Base-by-base conservation (phyloP, 352 stramenopile species). In the Pythium apleroticum region DNA sequence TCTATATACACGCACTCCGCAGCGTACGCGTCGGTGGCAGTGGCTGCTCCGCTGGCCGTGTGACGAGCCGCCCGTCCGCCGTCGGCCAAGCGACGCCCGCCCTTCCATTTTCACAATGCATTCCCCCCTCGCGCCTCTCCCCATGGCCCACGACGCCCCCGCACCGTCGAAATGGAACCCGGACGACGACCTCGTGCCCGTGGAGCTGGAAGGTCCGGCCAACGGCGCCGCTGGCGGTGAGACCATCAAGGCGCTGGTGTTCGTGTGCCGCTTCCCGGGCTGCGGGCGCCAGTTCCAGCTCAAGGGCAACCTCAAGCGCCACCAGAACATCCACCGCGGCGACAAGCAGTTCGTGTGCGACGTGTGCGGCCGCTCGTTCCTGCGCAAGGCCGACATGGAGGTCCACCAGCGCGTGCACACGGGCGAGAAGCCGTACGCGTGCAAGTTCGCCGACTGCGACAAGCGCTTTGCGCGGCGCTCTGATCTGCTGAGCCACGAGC, bases 401-500 rank as follows among this genome's bases (percentile, higher is more conserved):
- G 72, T 78, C 20, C 76, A 84, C 63, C 54, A 66, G 46, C 72
- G 74, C 58, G 73, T 82, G 5, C 76, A 84, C 59, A 82, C 71
- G 39, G 76, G 74, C 62, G 75, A 84, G 63, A 84, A 84, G 70
- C 72, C 71, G 25, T 84, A 78, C 58, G 27, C 35, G 49, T 84
- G 76, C 59, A 46, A 56, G 27, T 58, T 67, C 54, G 52, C 41
- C 19, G 62, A 55, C 52, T 84, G 76, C 61, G 66, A 59, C 46
- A 77, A 78, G 54, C 50, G 60, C 20, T 84, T 84, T 46, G 76
- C 74, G n/a, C 67, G 77, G 20, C 74, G 76, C 50, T 84, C 75
- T 24, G 77, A 86, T 56, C 59, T 86, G 59, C 69, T 77, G 30
- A 80, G 65, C 61, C 77, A 86, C 66, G 73, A 86, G 68, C 75